phyloP scores from a whole-genome alignment of 2,329 filamentous ascomycete species.

The Diaporthe sp. region DNA sequence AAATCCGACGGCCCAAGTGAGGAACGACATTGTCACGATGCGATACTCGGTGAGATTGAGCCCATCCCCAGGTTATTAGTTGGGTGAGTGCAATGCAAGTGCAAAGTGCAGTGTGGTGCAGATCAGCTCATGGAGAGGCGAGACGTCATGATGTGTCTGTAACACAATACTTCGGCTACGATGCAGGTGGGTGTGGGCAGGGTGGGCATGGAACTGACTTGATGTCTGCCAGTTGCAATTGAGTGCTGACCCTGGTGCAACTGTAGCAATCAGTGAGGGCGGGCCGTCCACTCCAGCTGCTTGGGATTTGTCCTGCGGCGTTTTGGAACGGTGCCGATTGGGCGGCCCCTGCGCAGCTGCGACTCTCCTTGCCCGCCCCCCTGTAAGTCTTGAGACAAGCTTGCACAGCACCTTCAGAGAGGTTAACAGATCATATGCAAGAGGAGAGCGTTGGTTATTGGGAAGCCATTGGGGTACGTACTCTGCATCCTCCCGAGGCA shows the following conservation, averaged over 20 bases:
- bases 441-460: background rate
- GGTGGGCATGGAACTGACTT: too few species aligned
- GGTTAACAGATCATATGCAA: conserved; percentile 9
- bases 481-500: conserved; percentile 3
- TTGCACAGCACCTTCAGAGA: background rate
- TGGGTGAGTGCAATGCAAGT: background rate
- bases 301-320: background rate
- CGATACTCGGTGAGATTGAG: background rate
- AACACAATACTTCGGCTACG: background rate
- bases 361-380: background rate
- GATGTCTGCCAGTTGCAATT: background rate
- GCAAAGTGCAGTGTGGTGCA: background rate
- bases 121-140: background rate
- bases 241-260: conserved; percentile 1
- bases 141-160: conserved; percentile 10
- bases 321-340: conserved; percentile 30
- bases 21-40: conserved; percentile 31
- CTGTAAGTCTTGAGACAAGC: conserved; percentile 24
- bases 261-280: background rate
- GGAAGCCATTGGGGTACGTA: background rate
- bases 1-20: conserved; percentile 31
- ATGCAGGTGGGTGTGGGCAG: background rate
- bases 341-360: conserved; percentile 22
- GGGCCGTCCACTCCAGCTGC: background rate
- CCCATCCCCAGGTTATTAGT: background rate